Conservation (phyloP, 2,329 filamentous ascomycete genomes). For the Botrytis deweyae region DNA sequence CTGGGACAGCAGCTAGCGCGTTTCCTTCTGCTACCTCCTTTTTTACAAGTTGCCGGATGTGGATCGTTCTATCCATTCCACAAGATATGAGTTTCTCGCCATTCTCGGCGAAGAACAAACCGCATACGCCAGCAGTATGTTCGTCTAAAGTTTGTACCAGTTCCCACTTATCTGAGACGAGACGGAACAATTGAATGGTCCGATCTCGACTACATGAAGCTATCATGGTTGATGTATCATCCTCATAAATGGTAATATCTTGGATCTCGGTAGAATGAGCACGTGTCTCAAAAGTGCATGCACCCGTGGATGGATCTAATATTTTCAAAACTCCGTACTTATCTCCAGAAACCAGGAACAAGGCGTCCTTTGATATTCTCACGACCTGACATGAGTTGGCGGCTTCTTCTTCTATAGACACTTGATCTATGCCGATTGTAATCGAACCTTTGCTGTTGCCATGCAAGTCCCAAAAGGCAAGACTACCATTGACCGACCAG, state of each 20-base stretch:
- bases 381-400: conserved; percentile 61
- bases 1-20: conserved; percentile 72
- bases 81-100: conserved; percentile 72
- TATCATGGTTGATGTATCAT: conserved; percentile 61
- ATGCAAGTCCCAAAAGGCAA: conserved; percentile 79
- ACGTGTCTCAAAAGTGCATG: conserved; percentile 69
- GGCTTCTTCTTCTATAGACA: conserved; percentile 50
- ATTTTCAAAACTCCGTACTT: conserved; percentile 78
- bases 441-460: conserved; percentile 67
- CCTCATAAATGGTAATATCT: conserved; percentile 71
- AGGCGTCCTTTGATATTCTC: conserved; percentile 58
- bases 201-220: conserved; percentile 86
- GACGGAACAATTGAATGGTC: conserved; percentile 84
- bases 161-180: conserved; percentile 59
- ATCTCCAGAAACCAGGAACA: conserved; percentile 78
- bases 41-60: conserved; percentile 75
- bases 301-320: conserved; percentile 59
- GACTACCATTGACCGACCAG: conserved; percentile 78
- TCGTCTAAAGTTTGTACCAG: conserved; percentile 90
- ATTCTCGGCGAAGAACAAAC: conserved; percentile 72
- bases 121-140: conserved; percentile 81
- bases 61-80: conserved; percentile 82
- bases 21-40: conserved; percentile 61
- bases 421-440: conserved; percentile 67
- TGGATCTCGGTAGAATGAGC: conserved; percentile 86